These are phyloP conservation scores for Claviceps sp. DNA, from an alignment of 2,329 filamentous ascomycete species.

Conservation along the genomic window DNA sequence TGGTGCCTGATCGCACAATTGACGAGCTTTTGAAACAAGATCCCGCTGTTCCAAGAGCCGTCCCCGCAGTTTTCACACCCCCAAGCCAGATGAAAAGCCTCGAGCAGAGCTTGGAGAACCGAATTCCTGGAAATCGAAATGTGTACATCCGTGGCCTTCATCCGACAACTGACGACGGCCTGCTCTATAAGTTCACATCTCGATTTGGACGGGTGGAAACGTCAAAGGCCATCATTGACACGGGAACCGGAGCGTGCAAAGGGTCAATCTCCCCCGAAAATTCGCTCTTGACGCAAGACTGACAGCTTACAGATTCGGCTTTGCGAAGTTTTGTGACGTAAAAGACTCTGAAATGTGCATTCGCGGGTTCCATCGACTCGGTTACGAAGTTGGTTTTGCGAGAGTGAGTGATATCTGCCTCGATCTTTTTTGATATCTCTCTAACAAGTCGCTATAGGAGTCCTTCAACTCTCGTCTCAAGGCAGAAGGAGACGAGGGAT, in stretches of 20 bases:
- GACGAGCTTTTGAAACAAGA: constrained; percentile 58
- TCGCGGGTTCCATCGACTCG: constrained; percentile 82
- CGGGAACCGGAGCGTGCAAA: constrained; percentile 86
- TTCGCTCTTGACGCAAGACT: neutral
- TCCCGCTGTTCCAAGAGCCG: constrained; percentile 74
- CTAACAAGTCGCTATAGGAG: constrained; percentile 44
- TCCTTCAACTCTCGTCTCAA: constrained; percentile 98
- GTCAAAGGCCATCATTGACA: constrained; percentile 97
- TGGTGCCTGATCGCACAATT: constrained; percentile 35
- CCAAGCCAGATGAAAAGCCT: constrained; percentile 78
- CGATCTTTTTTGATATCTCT: neutral
- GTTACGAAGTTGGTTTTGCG: constrained; percentile 96
- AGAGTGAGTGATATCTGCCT: constrained; percentile 42
- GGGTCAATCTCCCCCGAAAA: constrained; percentile 45
- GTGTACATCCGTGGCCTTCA: constrained; percentile 96
- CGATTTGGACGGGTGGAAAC: constrained; percentile 92
- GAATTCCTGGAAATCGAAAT: constrained; percentile 82
- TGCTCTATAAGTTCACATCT: constrained; percentile 66
- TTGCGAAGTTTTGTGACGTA: constrained; percentile 85
- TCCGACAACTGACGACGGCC: constrained; percentile 86
- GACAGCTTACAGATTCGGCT: constrained; percentile 62
- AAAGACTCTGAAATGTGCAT: constrained; percentile 92
- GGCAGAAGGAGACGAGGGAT: constrained; percentile 76
- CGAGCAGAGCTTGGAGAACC: constrained; percentile 88
- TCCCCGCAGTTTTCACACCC: constrained; percentile 78